Conservation (phyloP, 2,329 filamentous ascomycete genomes). For the Verruconis gallopava region DNA sequence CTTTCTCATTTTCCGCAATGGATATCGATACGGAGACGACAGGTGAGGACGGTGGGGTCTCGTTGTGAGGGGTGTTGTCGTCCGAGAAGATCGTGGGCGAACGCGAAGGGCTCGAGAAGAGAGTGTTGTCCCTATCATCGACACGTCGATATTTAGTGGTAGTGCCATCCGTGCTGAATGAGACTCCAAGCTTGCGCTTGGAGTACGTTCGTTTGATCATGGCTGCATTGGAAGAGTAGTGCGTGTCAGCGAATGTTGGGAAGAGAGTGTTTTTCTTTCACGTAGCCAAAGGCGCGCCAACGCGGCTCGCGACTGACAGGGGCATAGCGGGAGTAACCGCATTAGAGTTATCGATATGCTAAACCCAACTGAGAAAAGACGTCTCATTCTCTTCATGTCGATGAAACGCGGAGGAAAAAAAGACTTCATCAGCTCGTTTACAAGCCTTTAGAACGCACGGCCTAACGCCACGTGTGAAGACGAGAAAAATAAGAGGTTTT, state of each 20-base stretch:
- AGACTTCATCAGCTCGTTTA: too few relatives aligned
- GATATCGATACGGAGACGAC: neutral
- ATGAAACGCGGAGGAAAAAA: too few relatives aligned
- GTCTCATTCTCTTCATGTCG: too few relatives aligned
- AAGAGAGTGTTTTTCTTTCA: neutral
- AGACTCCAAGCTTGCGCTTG: neutral
- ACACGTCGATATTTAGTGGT: slow-evolving; percentile 4
- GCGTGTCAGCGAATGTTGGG: neutral
- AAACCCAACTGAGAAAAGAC: neutral
- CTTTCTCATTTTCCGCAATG: neutral
- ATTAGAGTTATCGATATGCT: slow-evolving; percentile 2
- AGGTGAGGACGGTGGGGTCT: neutral
- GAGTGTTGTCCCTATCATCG: neutral
- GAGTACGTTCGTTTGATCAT: slow-evolving; percentile 10
- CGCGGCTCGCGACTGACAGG: neutral
- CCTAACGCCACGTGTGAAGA: too few relatives aligned
- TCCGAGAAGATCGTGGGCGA: slow-evolving; percentile 3
- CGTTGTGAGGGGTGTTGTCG: neutral
- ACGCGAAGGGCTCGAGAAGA: neutral
- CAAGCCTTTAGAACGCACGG: too few relatives aligned
- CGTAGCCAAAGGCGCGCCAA: neutral
- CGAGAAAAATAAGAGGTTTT: too few relatives aligned
- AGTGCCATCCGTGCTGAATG: neutral
- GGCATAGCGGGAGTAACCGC: neutral
- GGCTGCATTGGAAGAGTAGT: neutral